These are phyloP conservation scores for Daldinia decipiens DNA, from an alignment of 495 filamentous ascomycete genomes.

Conservation along the genomic window DNA sequence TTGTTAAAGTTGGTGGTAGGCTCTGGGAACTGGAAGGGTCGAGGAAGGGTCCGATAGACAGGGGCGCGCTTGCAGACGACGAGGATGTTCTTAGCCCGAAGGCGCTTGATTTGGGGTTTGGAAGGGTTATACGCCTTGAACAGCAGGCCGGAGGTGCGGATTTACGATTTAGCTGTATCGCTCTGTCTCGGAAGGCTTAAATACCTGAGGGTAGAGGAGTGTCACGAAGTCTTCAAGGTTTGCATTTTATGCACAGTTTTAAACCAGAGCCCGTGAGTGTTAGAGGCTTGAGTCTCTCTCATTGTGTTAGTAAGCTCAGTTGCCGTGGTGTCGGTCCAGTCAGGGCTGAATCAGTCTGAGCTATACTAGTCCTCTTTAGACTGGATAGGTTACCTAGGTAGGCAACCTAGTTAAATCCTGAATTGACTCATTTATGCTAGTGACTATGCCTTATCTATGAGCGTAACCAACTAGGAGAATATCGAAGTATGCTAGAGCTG, in stretches of 20 bases:
- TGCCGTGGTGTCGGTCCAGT: too few relatives aligned
- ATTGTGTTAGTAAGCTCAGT: too few relatives aligned
- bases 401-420: neutral
- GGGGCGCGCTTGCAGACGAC: conserved; percentile 68
- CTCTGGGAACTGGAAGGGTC: conserved; percentile 83
- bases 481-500: neutral
- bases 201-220: neutral
- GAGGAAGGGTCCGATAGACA: conserved; percentile 75
- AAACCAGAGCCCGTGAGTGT: neutral
- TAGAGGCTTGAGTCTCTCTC: too few relatives aligned
- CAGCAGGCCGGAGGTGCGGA: conserved; percentile 52
- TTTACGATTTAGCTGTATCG: conserved; percentile 66
- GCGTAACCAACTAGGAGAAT: too few relatives aligned
- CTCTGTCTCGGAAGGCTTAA: conserved; percentile 52
- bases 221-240: neutral
- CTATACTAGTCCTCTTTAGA: neutral
- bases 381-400: too few relatives aligned
- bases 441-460: neutral
- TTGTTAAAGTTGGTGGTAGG: conserved; percentile 74
- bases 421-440: neutral
- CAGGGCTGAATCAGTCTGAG: too few relatives aligned
- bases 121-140: conserved; percentile 64
- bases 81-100: conserved; percentile 77
- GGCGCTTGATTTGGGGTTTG: conserved; percentile 70
- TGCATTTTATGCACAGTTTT: neutral